Evolutionary conservation across 805 yeast species (phyloP), one percentile per base, ranked within the genome.

Genomic region (Teunomyces cretensis): DNA sequence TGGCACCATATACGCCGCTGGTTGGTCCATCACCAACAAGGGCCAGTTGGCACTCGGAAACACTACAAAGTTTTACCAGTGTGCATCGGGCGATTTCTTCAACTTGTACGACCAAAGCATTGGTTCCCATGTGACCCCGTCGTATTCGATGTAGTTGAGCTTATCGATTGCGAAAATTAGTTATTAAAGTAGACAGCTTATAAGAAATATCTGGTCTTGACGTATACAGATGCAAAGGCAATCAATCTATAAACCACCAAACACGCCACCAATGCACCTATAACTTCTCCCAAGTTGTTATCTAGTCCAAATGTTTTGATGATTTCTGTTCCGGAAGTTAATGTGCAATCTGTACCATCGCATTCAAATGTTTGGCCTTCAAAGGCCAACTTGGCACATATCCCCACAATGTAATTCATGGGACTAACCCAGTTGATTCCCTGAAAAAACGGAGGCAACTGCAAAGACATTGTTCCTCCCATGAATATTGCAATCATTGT

Each of bases 51-150:
- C 65, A 2, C 54, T 68, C 39, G 74, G 74, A 13, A 43, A 57
- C 37, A 50, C 58, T 4, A 57, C 65, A 5, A 50, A 52, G 33
- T 70, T 70, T 45, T 70, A 55, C 51, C 75, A 68, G 49, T 70
- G 75, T 56, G 60, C 66, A 13, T 62, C 71, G 2, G 75, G 75
- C 0, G 67, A 63, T 26, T 68, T 61, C 53, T 69, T 65, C 54
- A 70, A 70, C 43, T 48, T 70, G 33, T 69, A 69, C 49, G 70
- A 68, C 44, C 46, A 52, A 15, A 53, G 60, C 4, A 64, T 70
- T 42, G 72, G 58, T 6, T 50, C 28, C 67, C 68, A 44, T 70
- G 75, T 46, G 56, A 57, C 15, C 72, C 71, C 6, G 73, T 70
- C 17, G 54, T 57, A 22, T 55, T 70, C 30, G 67, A 66, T 17